Conservation (phyloP, 805 yeast genomes). For the Torulaspora maleeae region DNA sequence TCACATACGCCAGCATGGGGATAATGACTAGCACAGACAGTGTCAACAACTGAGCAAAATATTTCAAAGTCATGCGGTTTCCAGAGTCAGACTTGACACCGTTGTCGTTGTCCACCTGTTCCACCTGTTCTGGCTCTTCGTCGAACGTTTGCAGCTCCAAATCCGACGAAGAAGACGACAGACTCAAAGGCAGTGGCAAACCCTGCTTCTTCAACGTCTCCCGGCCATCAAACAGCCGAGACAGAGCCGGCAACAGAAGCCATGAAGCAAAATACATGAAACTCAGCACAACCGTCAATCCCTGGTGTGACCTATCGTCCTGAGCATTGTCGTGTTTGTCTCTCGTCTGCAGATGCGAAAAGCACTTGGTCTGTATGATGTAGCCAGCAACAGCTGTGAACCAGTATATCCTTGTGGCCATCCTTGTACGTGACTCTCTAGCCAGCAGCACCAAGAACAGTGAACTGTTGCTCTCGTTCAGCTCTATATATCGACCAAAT, state of each 20-base stretch:
- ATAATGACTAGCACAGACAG: slow-evolving; percentile 21
- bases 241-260: slow-evolving; percentile 25
- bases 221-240: slow-evolving; percentile 8
- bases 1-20: slow-evolving; percentile 21
- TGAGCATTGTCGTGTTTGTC: slow-evolving; percentile 10
- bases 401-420: slow-evolving; percentile 24
- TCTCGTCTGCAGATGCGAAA: slow-evolving; percentile 22
- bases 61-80: slow-evolving; percentile 6
- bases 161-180: slow-evolving; percentile 4
- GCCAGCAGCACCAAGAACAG: too few species aligned
- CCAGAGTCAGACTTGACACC: neutral
- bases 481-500: neutral
- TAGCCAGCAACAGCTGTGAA: slow-evolving; percentile 26
- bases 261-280: slow-evolving; percentile 28
- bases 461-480: neutral
- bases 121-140: slow-evolving; percentile 1
- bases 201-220: neutral
- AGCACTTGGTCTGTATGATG: slow-evolving; percentile 29
- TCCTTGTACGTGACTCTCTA: neutral
- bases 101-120: neutral
- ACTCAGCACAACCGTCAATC: slow-evolving; percentile 20
- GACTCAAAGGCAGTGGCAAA: neutral
- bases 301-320: slow-evolving; percentile 13
- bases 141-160: slow-evolving; percentile 6
- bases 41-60: slow-evolving; percentile 17